Evolutionary conservation across 768 basidiomycete species (phyloP).

Genomic region (Pulveroboletus sp.): DNA sequence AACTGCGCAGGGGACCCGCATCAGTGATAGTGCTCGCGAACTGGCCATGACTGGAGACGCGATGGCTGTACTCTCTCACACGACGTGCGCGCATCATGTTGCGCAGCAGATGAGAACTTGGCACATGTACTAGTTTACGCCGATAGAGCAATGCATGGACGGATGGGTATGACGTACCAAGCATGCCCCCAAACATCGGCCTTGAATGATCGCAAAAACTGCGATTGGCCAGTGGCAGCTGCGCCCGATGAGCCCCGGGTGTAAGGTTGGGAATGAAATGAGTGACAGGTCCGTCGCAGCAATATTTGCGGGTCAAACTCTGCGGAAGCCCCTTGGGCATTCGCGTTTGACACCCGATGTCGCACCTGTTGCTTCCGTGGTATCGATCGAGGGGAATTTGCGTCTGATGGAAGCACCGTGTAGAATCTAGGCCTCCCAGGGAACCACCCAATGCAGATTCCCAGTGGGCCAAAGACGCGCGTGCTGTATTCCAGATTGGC

Average conservation of each 20-base stretch:
- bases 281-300: background rate
- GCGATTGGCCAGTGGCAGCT: slow-evolving; percentile 17
- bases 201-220: background rate
- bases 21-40: too few species aligned
- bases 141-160: too few species aligned
- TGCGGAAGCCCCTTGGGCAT: background rate
- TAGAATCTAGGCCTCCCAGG: background rate
- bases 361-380: background rate
- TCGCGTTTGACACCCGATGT: background rate
- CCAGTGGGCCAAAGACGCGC: background rate
- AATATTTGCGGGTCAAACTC: background rate
- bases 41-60: too few species aligned
- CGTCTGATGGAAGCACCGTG: background rate
- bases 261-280: too few species aligned
- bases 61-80: too few species aligned
- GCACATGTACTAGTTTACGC: too few species aligned
- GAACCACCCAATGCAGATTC: background rate
- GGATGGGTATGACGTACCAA: too few species aligned
- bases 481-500: background rate
- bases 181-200: too few species aligned
- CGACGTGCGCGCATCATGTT: too few species aligned
- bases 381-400: background rate
- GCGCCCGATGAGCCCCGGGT: too few species aligned
- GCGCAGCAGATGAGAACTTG: too few species aligned
- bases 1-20: too few species aligned